phyloP scores from a whole-genome alignment of 1,139 yeast species.

The Candida neerlandica region DNA sequence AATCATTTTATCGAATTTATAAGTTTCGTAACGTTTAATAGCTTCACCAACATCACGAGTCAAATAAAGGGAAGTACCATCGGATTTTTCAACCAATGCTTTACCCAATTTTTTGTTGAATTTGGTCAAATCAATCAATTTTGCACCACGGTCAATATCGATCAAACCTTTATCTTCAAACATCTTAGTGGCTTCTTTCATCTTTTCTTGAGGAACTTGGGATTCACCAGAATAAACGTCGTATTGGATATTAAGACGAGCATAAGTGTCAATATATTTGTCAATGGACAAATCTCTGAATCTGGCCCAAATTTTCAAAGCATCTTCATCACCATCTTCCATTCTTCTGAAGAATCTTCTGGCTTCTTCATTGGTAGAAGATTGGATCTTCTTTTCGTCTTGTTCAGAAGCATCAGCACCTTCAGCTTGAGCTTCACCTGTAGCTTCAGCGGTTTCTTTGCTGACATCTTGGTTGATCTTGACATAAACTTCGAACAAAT shows the following conservation, averaged over 20 bases:
- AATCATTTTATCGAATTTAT: slow-evolving; percentile 92
- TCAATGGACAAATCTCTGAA: slow-evolving; percentile 90
- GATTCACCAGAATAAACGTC: slow-evolving; percentile 96
- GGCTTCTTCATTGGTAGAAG: slow-evolving; percentile 74
- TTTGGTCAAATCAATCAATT: slow-evolving; percentile 80
- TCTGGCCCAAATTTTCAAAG: slow-evolving; percentile 78
- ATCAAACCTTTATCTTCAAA: slow-evolving; percentile 73
- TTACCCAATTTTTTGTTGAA: slow-evolving; percentile 94
- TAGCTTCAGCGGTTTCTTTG: slow-evolving; percentile 44
- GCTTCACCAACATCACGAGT: slow-evolving; percentile 99
- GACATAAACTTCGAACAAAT: slow-evolving; percentile 92
- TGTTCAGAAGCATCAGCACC: slow-evolving; percentile 17
- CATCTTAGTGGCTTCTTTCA: slow-evolving; percentile 64
- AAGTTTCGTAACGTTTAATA: slow-evolving; percentile 79
- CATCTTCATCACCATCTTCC: slow-evolving; percentile 91
- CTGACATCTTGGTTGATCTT: slow-evolving; percentile 78
- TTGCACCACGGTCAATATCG: slow-evolving; percentile 90
- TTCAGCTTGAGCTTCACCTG: slow-evolving; percentile 53
- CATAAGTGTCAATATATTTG: slow-evolving; percentile 84
- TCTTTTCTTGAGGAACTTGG: slow-evolving; percentile 75
- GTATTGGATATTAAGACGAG: slow-evolving; percentile 84
- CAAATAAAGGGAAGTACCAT: slow-evolving; percentile 91
- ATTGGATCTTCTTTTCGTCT: slow-evolving; percentile 16
- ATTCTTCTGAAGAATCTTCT: slow-evolving; percentile 84
- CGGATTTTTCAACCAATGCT: slow-evolving; percentile 90